Evolutionary conservation across 2,329 filamentous ascomycete species (phyloP).

Genomic region (Colletotrichum tropicicola): DNA sequence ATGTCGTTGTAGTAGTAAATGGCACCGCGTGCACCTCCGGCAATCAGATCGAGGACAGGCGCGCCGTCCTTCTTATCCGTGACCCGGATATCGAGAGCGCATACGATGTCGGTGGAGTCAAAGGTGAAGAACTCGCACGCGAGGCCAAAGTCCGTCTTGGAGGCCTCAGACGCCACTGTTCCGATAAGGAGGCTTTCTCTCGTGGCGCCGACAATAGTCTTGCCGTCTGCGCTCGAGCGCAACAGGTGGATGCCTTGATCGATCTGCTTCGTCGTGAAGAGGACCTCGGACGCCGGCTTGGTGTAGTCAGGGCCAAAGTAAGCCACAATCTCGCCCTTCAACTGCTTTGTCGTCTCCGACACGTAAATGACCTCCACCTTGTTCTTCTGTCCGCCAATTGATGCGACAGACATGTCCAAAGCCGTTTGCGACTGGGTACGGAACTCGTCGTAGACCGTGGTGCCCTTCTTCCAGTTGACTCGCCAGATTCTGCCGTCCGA

Average conservation of each 20-base stretch:
- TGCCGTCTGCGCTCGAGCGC: constrained; percentile 61
- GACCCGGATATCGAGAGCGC: constrained; percentile 71
- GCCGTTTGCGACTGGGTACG: constrained; percentile 52
- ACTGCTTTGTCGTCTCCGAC: constrained; percentile 20
- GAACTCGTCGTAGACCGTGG: constrained; percentile 52
- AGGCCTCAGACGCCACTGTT: constrained; percentile 45
- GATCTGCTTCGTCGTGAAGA: constrained; percentile 47
- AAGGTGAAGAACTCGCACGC: constrained; percentile 67
- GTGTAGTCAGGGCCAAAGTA: constrained; percentile 47
- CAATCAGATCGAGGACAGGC: constrained; percentile 72
- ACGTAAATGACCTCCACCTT: constrained; percentile 52
- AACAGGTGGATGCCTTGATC: constrained; percentile 51
- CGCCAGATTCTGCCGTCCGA: constrained; percentile 65
- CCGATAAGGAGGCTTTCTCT: constrained; percentile 68
- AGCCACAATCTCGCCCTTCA: constrained; percentile 49
- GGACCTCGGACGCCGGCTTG: constrained; percentile 40
- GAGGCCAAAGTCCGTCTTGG: constrained; percentile 47
- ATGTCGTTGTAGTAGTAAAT: constrained; percentile 87
- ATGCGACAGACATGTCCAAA: constrained; percentile 54
- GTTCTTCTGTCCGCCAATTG: constrained; percentile 44
- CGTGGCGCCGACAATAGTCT: constrained; percentile 56
- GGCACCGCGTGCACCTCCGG: constrained; percentile 80
- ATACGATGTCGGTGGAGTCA: constrained; percentile 70
- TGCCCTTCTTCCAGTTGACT: constrained; percentile 65
- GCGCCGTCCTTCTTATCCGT: constrained; percentile 33